A percentile compares a stretch with the other conserved stretches of the same genome.
These are phyloP conservation scores for Cyphellophora europaea DNA, from an alignment of 2,329 filamentous ascomycete genomes.

Conservation along the genomic window DNA sequence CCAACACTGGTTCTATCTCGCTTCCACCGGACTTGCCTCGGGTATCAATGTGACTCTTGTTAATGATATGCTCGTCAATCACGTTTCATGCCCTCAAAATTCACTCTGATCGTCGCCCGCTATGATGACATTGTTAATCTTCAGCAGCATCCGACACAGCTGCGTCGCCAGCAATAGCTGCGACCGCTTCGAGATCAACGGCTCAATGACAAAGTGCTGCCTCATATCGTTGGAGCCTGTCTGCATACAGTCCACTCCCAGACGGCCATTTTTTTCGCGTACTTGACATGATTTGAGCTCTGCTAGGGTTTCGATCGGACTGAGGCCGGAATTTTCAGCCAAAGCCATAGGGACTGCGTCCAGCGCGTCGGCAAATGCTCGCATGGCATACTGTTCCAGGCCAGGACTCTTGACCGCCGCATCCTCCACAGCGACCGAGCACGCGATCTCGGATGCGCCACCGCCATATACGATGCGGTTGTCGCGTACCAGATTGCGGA, in stretches of 20 bases:
- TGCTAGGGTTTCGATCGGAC: conserved; percentile 89
- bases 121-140: conserved; percentile 88
- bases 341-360: conserved; percentile 91
- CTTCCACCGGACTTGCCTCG: too few species aligned
- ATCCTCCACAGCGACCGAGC: conserved; percentile 90
- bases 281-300: conserved; percentile 94
- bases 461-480: conserved; percentile 97
- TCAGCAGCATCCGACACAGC: conserved; percentile 94
- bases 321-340: conserved; percentile 93
- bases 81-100: conserved; percentile 48
- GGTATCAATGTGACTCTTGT: too few species aligned
- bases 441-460: conserved; percentile 93
- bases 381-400: conserved; percentile 98
- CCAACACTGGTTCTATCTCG: too few species aligned
- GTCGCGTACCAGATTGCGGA: conserved; percentile 89
- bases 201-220: conserved; percentile 95
- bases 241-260: conserved; percentile 98
- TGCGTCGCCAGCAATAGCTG: conserved; percentile 94
- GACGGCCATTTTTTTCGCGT: conserved; percentile 66
- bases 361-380: conserved; percentile 89
- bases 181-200: conserved; percentile 94
- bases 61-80: too few species aligned
- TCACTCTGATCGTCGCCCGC: conserved; percentile 79
- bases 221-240: conserved; percentile 94
- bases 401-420: conserved; percentile 89